phyloP scores from a whole-genome alignment of 2,329 filamentous ascomycete genomes.

The Penicillium sp. region DNA sequence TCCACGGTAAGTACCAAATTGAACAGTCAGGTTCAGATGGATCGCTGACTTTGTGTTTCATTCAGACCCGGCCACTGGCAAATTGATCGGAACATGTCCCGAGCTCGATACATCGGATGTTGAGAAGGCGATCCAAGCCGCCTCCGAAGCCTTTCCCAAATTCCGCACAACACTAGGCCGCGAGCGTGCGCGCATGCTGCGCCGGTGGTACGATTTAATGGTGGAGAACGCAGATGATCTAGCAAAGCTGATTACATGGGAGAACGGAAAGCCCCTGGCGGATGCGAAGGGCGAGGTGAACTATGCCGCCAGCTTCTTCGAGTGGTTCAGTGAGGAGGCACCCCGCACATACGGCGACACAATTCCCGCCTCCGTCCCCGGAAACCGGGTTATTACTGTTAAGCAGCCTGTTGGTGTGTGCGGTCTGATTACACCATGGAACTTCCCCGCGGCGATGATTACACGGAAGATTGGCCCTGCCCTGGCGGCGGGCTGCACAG shows the following conservation, averaged over 20 bases:
- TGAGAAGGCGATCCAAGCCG: slow-evolving; percentile 78
- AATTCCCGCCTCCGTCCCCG: slow-evolving; percentile 58
- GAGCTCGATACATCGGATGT: slow-evolving; percentile 77
- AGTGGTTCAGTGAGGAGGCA: slow-evolving; percentile 65
- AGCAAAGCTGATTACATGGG: slow-evolving; percentile 64
- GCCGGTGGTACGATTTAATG: slow-evolving; percentile 67
- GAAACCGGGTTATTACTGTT: slow-evolving; percentile 61
- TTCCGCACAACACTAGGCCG: slow-evolving; percentile 62
- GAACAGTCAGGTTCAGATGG: not conserved
- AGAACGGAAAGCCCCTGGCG: slow-evolving; percentile 66
- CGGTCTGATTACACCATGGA: slow-evolving; percentile 67
- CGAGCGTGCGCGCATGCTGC: slow-evolving; percentile 60
- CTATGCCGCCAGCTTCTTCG: slow-evolving; percentile 60
- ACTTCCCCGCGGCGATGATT: slow-evolving; percentile 58
- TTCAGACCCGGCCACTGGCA: slow-evolving; percentile 76
- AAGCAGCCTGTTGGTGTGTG: slow-evolving; percentile 67
- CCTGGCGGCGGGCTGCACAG: slow-evolving; percentile 90
- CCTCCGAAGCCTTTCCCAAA: slow-evolving; percentile 64
- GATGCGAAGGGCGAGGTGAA: slow-evolving; percentile 59
- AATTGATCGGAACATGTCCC: slow-evolving; percentile 76
- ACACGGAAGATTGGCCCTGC: slow-evolving; percentile 54
- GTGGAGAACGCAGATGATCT: slow-evolving; percentile 64
- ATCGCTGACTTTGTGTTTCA: not conserved
- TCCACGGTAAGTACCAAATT: slow-evolving; percentile 56
- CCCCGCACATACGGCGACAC: slow-evolving; percentile 59